Evolutionary conservation across 2,329 filamentous ascomycete genomes (phyloP).

Genomic region (Aphanocladium album): DNA sequence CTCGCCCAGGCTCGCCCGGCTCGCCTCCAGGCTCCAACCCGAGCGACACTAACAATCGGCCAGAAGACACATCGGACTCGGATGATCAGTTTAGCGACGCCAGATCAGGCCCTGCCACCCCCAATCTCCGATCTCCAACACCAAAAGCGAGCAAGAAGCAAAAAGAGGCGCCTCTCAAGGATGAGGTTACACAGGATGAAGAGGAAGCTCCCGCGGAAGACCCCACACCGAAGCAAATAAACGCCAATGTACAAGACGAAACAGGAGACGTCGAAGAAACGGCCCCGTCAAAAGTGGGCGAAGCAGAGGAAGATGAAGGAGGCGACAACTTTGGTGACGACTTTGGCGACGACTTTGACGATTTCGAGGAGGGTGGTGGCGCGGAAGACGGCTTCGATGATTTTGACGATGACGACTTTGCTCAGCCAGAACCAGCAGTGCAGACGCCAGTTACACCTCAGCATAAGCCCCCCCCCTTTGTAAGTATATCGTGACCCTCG

Average conservation of each 20-base stretch:
- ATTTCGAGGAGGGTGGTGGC: conserved; percentile 56
- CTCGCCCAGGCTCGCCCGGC: no score
- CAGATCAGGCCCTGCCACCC: conserved; percentile 46
- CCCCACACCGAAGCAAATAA: neutral
- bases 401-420: conserved; percentile 70
- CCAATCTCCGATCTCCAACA: conserved; percentile 43
- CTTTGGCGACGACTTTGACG: conserved; percentile 58
- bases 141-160: conserved; percentile 56
- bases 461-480: conserved; percentile 40
- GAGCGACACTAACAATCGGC: neutral
- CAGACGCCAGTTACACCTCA: conserved; percentile 27
- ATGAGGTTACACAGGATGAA: conserved; percentile 50
- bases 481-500: conserved; percentile 25
- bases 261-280: conserved; percentile 11
- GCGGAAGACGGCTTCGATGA: conserved; percentile 58
- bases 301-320: conserved; percentile 24
- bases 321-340: conserved; percentile 37
- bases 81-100: conserved; percentile 68
- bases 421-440: conserved; percentile 36
- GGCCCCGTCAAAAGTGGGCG: conserved; percentile 14
- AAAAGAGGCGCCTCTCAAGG: conserved; percentile 48
- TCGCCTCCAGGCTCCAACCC: neutral
- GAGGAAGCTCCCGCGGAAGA: conserved; percentile 20
- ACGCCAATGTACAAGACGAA: conserved; percentile 29
- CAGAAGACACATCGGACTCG: conserved; percentile 54